Base-by-base conservation (phyloP, 169 alveolate genomes). In the Cryptosporidium bovis region DNA sequence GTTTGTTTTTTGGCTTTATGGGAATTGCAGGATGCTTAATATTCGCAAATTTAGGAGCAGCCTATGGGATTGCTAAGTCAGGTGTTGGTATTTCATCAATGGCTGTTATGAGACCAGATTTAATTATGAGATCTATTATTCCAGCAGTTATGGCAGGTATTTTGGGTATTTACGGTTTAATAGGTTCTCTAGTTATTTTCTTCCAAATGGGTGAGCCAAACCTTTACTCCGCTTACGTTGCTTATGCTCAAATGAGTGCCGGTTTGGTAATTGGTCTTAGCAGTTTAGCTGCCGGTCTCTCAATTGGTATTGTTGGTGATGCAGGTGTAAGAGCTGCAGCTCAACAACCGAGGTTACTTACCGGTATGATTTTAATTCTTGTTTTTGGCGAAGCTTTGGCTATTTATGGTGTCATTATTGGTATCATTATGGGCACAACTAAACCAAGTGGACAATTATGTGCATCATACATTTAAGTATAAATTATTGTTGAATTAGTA, bases 71-170 rank as follows among this genome's bases (percentile, higher is more conserved):
- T 40, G 99, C 99, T 24, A 97, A 97, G 93, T 93, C 98, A 64
- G 99, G 99, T 51, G 99, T 98, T 29, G 99, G 99, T 44, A 98
- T 98, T 82, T 93, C 99, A 62, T 95, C 99, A 90, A 98, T 98
- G 98, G 99, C 99, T 62, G 99, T 98, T 51, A 95, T 98, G 97
- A 97, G 99, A 71, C 99, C 99, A 15, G 99, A 98, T 77, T 92
- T 98, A 90, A 97, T 98, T 83, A 97, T 98, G 99, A 97, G 97
- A 90, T 97, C 99, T 58, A 97, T 98, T 90, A 96, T 98, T 53
- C 99, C 99, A 44, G 99, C 98, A 64, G 97, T 98, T 93, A 97
- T 98, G 99, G 99, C 99, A 56, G 99, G 99, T 95, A 97, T 97
- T 83, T 92, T 97, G 91, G 99, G 99, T 82, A 97, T 97, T 77